Evolutionary conservation across 129 eudicot genomes (phyloP).

Genomic region (Flaveria ramosissima): DNA sequence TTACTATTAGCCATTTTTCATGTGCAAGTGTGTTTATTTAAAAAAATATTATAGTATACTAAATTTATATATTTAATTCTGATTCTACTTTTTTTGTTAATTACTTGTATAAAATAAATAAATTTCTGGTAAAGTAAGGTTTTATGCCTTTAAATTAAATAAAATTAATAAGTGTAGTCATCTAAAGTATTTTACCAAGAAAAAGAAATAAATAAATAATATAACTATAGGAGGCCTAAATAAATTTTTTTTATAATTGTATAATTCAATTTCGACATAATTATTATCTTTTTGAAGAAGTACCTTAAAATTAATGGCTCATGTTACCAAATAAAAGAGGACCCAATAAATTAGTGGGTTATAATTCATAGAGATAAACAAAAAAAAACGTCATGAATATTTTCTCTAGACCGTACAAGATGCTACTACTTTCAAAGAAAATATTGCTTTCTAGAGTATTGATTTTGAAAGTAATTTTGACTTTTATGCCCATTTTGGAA

Average conservation of each 20-base stretch:
- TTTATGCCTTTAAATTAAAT: too few species aligned
- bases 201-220: too few species aligned
- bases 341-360: constrained; percentile 14
- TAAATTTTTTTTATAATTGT: neutral
- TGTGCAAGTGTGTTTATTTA: too few species aligned
- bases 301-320: neutral
- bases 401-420: constrained; percentile 19
- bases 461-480: constrained; percentile 22
- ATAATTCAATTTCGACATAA: neutral
- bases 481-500: constrained; percentile 23
- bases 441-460: neutral
- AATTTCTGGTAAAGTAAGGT: too few species aligned
- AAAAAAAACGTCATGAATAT: constrained; percentile 8
- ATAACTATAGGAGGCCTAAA: too few species aligned
- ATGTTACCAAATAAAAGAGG: neutral
- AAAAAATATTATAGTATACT: too few species aligned
- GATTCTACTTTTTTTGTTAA: too few species aligned
- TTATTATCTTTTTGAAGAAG: neutral
- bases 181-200: too few species aligned
- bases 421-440: constrained; percentile 23
- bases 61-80: too few species aligned
- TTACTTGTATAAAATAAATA: too few species aligned
- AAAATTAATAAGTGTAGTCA: too few species aligned
- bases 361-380: constrained; percentile 16
- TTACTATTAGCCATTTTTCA: too few species aligned